Percentiles rank a stretch among this genome's conserved stretches.
Evolutionary conservation across 257 asterid genomes (phyloP).

Genomic region (Euphrasia confusa): DNA sequence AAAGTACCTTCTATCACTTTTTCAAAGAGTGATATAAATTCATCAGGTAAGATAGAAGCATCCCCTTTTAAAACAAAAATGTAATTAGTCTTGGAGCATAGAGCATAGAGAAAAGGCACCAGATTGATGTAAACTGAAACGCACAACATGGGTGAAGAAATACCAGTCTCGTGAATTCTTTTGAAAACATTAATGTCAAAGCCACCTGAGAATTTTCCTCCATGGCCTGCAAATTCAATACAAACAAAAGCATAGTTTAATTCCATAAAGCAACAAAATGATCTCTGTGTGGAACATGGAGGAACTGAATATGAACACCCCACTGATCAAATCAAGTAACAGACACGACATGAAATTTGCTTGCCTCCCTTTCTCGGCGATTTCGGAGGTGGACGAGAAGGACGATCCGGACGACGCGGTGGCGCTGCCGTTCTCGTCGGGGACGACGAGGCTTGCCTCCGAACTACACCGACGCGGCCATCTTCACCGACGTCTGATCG

Average conservation of each 20-base stretch:
- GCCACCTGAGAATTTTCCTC: slow-evolving; percentile 86
- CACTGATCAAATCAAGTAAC: no score
- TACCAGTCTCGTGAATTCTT: slow-evolving; percentile 62
- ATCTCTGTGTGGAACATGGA: slow-evolving; percentile 3
- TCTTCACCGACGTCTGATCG: no score
- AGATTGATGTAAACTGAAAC: neutral
- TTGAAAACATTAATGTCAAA: slow-evolving; percentile 88
- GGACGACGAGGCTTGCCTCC: no score
- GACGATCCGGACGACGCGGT: no score
- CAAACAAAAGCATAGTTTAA: slow-evolving; percentile 27
- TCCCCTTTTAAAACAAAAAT: slow-evolving; percentile 40
- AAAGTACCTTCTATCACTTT: no score
- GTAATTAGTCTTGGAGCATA: neutral
- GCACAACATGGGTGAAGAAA: slow-evolving; percentile 11
- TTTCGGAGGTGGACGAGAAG: no score
- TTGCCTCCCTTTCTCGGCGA: no score
- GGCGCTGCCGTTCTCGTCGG: no score
- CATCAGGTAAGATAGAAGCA: slow-evolving; percentile 56
- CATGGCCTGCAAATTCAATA: slow-evolving; percentile 43
- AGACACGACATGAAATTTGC: no score
- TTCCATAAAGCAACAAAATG: slow-evolving; percentile 12
- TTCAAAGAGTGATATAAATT: no score
- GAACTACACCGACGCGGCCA: no score
- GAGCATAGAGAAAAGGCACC: slow-evolving; percentile 11
- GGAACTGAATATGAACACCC: neutral